A percentile compares a stretch with the other conserved stretches of the same genome.
phyloP scores from a whole-genome alignment of 345 rosid genomes.

The Arabidopsis thaliana region DNA sequence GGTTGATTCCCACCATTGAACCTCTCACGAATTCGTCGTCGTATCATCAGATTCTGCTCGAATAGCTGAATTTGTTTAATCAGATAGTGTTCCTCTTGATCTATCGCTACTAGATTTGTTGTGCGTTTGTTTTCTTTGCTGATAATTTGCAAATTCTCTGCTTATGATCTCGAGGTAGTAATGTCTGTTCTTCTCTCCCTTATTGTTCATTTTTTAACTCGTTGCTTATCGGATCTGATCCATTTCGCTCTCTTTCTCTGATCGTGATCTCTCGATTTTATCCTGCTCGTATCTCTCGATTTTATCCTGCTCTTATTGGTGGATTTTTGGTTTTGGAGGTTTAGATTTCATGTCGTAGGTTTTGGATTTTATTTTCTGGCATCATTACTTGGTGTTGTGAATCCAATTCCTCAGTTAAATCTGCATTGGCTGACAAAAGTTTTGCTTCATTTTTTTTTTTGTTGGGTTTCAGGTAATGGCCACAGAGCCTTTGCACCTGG shows the following conservation, averaged over 20 bases:
- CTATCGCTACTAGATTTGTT: conserved; percentile 19
- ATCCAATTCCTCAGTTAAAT: conserved; percentile 11
- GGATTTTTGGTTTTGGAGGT: conserved; percentile 29
- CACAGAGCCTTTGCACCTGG: conserved; percentile 11
- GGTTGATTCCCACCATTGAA: conserved; percentile 32
- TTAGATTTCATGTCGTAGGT: neutral
- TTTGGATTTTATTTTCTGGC: neutral
- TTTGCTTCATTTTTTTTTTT: conserved; percentile 3
- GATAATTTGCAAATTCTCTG: conserved; percentile 19
- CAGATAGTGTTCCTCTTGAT: conserved; percentile 8
- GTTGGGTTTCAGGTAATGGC: conserved; percentile 29
- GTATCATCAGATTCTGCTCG: neutral
- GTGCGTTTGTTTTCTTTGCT: conserved; percentile 5
- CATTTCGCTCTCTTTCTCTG: neutral
- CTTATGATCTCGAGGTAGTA: conserved; percentile 40
- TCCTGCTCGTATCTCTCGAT: neutral
- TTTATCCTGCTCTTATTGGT: neutral
- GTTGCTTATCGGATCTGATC: conserved; percentile 42
- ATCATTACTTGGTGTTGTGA: neutral
- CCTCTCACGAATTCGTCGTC: conserved; percentile 15
- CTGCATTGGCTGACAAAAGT: conserved; percentile 18
- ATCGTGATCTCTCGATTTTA: conserved; percentile 21
- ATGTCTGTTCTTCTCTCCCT: neutral
- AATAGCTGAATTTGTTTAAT: neutral
- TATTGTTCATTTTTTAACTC: neutral